These are phyloP conservation scores for Viola pubescens DNA, from an alignment of 441 rosid genomes.

Conservation along the genomic window DNA sequence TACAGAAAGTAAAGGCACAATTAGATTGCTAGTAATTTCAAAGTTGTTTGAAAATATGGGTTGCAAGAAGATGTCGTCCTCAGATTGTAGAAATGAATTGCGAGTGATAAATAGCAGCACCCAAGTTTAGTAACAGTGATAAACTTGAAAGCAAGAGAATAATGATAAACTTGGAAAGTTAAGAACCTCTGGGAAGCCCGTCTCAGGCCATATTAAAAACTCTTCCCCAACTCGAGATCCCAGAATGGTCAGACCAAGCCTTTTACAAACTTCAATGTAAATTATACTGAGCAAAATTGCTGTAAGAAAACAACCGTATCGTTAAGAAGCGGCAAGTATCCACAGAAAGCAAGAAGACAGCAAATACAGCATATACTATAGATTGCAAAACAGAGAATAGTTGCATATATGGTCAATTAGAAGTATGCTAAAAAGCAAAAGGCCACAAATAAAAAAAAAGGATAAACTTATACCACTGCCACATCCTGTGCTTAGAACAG, in stretches of 20 bases:
- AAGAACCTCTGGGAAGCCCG: constrained; percentile 64
- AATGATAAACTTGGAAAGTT: constrained; percentile 10
- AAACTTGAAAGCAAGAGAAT: constrained; percentile 1
- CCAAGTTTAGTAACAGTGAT: background rate
- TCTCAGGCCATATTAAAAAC: constrained; percentile 87
- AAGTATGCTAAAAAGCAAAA: constrained; percentile 6
- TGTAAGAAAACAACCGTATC: constrained; percentile 27
- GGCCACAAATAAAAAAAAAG: background rate
- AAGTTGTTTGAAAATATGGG: constrained; percentile 5
- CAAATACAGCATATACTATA: constrained; percentile 1
- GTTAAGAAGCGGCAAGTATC: constrained; percentile 12
- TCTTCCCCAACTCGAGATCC: constrained; percentile 97
- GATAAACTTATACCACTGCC: constrained; percentile 57
- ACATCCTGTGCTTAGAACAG: constrained; percentile 54
- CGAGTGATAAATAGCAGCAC: background rate
- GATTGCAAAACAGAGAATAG: background rate
- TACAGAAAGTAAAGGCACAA: constrained; percentile 17
- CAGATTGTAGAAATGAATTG: constrained; percentile 6
- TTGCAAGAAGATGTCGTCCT: constrained; percentile 3
- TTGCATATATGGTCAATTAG: background rate
- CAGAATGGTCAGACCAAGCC: constrained; percentile 64
- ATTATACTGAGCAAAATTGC: constrained; percentile 86
- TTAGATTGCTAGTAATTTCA: constrained; percentile 3
- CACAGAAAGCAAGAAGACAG: constrained; percentile 5
- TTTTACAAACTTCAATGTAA: constrained; percentile 81